Evolutionary conservation across 306 rosid genomes (phyloP).

Genomic region (Elaeagnus macrophylla): DNA sequence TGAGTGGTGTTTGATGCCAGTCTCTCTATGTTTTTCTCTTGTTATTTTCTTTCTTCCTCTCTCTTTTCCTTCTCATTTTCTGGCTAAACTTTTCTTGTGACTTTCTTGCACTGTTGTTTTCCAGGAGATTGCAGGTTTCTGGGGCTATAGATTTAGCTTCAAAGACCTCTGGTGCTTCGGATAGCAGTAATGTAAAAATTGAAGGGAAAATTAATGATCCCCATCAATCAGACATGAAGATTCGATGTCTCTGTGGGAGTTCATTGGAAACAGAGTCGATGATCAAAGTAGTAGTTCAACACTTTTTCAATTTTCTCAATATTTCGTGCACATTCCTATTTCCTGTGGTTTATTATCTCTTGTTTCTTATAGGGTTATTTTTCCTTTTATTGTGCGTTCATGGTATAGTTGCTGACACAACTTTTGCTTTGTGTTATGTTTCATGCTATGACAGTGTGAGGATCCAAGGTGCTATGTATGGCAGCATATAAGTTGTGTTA

Average conservation of each 20-base stretch:
- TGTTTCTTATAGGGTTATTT: too few species aligned
- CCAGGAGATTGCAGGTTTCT: constrained; percentile 88
- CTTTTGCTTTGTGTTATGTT: not conserved
- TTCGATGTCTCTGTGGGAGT: constrained; percentile 89
- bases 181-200: constrained; percentile 65
- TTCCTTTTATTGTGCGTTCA: too few species aligned
- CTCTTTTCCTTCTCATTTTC: not conserved
- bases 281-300: constrained; percentile 51
- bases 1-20: too few species aligned
- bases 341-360: too few species aligned
- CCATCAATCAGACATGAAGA: constrained; percentile 52
- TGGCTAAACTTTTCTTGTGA: not conserved
- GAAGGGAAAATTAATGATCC: constrained; percentile 77
- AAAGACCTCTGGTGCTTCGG: constrained; percentile 70
- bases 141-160: constrained; percentile 91
- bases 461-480: constrained; percentile 74
- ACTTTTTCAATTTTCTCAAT: too few species aligned
- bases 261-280: constrained; percentile 67
- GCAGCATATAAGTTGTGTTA: constrained; percentile 89
- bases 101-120: constrained; percentile 10
- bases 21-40: too few species aligned
- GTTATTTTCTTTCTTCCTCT: not conserved
- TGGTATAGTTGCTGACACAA: too few species aligned
- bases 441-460: constrained; percentile 70
- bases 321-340: too few species aligned